Evolutionary conservation across 192 early-diverging fungal species (phyloP).

Genomic region (Backusella tuberculispora): DNA sequence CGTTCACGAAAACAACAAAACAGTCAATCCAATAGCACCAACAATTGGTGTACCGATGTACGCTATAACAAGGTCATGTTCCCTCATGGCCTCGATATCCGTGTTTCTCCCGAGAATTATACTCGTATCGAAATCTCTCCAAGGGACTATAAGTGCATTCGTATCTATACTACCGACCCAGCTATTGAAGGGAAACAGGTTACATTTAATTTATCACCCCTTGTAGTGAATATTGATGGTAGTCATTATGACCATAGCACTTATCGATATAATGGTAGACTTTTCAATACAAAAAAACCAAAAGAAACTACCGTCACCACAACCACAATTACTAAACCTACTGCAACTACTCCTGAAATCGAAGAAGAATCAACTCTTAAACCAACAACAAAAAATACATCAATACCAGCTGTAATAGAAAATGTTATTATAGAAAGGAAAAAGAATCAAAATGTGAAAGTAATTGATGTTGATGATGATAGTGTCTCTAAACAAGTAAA

Average conservation of each 20-base stretch:
- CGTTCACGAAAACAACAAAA: constrained; percentile 32
- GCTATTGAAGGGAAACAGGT: constrained; percentile 27
- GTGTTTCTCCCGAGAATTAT: constrained; percentile 44
- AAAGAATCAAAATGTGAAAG: background rate
- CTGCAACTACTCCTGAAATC: background rate
- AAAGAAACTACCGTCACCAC: background rate
- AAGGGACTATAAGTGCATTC: constrained; percentile 7
- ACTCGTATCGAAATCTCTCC: constrained; percentile 42
- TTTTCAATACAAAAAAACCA: background rate
- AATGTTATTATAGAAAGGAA: background rate
- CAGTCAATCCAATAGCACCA: background rate
- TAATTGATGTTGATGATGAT: background rate
- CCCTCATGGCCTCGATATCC: constrained; percentile 49
- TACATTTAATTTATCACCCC: constrained; percentile 7
- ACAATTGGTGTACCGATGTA: constrained; percentile 52
- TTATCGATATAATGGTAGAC: constrained; percentile 18
- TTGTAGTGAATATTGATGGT: background rate
- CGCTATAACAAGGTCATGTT: constrained; percentile 46
- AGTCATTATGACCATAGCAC: background rate
- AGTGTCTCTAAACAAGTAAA: background rate
- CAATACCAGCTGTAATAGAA: background rate
- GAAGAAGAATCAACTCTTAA: background rate
- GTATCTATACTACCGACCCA: constrained; percentile 22
- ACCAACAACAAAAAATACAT: background rate
- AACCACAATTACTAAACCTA: background rate